phyloP scores from a whole-genome alignment of 2,329 filamentous ascomycete genomes.

The Septoria linicola region DNA sequence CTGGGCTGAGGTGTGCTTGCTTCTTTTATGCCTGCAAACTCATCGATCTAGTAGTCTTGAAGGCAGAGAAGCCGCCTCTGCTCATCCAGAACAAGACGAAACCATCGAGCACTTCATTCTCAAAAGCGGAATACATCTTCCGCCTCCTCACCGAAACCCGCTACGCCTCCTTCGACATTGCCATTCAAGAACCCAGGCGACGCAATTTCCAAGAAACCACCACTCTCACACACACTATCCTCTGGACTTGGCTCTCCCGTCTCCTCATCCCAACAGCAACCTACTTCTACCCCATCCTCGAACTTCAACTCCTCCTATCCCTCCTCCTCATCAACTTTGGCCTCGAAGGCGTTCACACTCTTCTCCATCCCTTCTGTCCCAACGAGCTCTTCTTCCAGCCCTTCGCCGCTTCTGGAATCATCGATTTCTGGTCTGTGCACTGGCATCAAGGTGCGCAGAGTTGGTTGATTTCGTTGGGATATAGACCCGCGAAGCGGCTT shows the following conservation, averaged over 20 bases:
- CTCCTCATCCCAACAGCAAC: neutral
- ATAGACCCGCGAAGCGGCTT: slow-evolving; percentile 1
- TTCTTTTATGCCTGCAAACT: slow-evolving; percentile 16
- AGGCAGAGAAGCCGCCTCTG: neutral
- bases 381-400: slow-evolving; percentile 5
- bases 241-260: slow-evolving; percentile 6
- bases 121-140: slow-evolving; percentile 4
- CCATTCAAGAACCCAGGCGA: slow-evolving; percentile 2
- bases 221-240: neutral
- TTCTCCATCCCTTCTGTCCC: slow-evolving; percentile 4
- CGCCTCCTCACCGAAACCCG: slow-evolving; percentile 3
- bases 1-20: neutral
- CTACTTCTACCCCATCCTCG: slow-evolving; percentile 8
- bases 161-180: slow-evolving; percentile 15
- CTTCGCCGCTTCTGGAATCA: slow-evolving; percentile 7
- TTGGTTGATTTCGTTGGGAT: slow-evolving; percentile 9
- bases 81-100: neutral
- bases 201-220: neutral
- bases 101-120: neutral
- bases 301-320: slow-evolving; percentile 5
- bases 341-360: slow-evolving; percentile 2
- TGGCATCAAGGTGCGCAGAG: slow-evolving; percentile 18
- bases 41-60: slow-evolving; percentile 3
- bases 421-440: slow-evolving; percentile 10
- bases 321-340: slow-evolving; percentile 5